Base-by-base conservation (phyloP, 1,284 basidiomycete genomes). In the Apiotrichum porosum region DNA sequence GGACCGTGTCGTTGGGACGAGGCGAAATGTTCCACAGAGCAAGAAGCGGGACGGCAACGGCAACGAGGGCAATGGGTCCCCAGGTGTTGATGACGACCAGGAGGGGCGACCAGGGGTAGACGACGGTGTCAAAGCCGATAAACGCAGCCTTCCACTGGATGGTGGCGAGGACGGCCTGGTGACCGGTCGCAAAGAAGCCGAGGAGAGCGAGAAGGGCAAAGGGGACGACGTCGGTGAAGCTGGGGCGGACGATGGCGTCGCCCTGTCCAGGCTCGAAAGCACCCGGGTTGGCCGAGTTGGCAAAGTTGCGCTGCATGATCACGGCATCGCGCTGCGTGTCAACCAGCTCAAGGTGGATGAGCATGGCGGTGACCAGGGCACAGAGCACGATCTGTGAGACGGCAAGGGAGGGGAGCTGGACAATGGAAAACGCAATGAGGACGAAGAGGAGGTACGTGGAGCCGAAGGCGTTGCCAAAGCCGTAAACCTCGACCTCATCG, bases 61-160 rank as follows among this genome's bases (percentile, higher is more conserved):
- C 83, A 31, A 85, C 74, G 30, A 91, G 60, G 58, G 85, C 77
- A 36, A 83, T 69, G 0, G 86, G 80, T 0, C 90, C 87, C 57
- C 92, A 78, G 3, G 85, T 84, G 72, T 98, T 98, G 54, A 88
- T 68, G 2, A 81, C 65, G 5, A 94, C 85, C n/a, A 90, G 82
- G 1, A 86, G 37, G 0, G 85, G 85, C 0, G 91, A 86, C 62
- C 82, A 81, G 0, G 85, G 84, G 68, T 90, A 91, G 10, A 74
- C 77, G 37, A 92, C 77, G 0, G 76, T 81, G 0, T 81, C 71
- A 79, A 71, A 92, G 63, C 62, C 91, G 58, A 81, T 69, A 71
- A 97, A 98, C 0, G 88, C 93, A 0, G 85, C 74, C 68, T 97
- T 94, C 95, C 95, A 99, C 64, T 98, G 93, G 47, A 99, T 84